Conservation (phyloP, 306 rosid genomes). For the Quercus alba region DNA sequence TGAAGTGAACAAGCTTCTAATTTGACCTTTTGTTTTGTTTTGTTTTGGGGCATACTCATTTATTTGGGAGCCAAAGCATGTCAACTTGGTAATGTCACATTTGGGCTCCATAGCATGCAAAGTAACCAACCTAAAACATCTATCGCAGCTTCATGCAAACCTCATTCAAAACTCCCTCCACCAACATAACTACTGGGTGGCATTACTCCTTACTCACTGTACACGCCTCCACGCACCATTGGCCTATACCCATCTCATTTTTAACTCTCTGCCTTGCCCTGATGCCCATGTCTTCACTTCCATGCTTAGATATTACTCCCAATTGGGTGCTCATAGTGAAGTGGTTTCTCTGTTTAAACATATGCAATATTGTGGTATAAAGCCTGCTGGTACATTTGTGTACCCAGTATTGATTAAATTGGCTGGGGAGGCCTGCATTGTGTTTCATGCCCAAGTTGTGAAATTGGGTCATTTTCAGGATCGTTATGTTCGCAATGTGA, state of each 20-base stretch:
- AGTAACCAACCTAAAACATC: constrained; percentile 24
- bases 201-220: constrained; percentile 50
- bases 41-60: not conserved
- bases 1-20: not conserved
- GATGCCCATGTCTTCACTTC: constrained; percentile 35
- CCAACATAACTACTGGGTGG: constrained; percentile 44
- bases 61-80: not conserved
- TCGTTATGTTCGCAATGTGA: constrained; percentile 47
- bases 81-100: not conserved
- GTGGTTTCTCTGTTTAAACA: constrained; percentile 37
- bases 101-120: constrained; percentile 13
- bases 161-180: constrained; percentile 44
- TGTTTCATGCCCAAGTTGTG: constrained; percentile 46
- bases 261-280: constrained; percentile 34
- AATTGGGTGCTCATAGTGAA: constrained; percentile 18
- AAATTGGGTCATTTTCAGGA: constrained; percentile 44
- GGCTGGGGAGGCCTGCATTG: constrained; percentile 33
- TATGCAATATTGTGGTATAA: constrained; percentile 26
- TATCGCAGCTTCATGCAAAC: constrained; percentile 53
- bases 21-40: not conserved
- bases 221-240: constrained; percentile 52
- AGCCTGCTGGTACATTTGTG: constrained; percentile 33
- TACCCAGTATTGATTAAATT: constrained; percentile 47
- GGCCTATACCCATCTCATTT: constrained; percentile 41
- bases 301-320: constrained; percentile 56